Percentiles rank a stretch among this genome's conserved stretches.
Evolutionary conservation across 768 basidiomycete genomes (phyloP).

Genomic region (Leccinum olivaceopallidum): DNA sequence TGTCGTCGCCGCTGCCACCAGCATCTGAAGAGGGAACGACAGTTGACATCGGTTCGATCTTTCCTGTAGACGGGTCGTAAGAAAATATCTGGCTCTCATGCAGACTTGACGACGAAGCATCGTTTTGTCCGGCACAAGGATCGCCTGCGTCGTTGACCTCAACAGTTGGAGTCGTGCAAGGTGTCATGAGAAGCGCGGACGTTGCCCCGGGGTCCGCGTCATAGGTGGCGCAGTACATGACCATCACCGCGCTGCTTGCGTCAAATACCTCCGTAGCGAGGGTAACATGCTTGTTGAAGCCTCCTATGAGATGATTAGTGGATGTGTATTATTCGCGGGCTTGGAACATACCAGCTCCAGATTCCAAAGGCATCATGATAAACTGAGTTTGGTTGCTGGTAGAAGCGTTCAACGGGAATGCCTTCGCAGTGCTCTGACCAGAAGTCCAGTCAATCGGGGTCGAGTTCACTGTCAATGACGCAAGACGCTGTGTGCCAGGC

Average conservation of each 20-base stretch:
- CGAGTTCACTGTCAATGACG: constrained; percentile 24
- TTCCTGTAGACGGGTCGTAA: constrained; percentile 48
- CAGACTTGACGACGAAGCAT: constrained; percentile 7
- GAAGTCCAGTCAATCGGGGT: constrained; percentile 29
- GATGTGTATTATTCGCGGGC: not conserved
- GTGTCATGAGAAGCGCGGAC: constrained; percentile 50
- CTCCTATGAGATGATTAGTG: constrained; percentile 14
- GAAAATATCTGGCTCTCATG: constrained; percentile 60
- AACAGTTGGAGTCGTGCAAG: constrained; percentile 34
- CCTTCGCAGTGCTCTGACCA: constrained; percentile 28
- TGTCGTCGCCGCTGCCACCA: constrained; percentile 4
- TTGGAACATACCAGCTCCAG: constrained; percentile 15
- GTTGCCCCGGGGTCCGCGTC: constrained; percentile 49
- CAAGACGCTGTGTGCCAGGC: constrained; percentile 17
- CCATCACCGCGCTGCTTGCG: constrained; percentile 34
- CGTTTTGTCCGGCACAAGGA: constrained; percentile 10
- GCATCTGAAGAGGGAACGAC: constrained; percentile 28
- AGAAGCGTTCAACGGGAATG: constrained; percentile 50
- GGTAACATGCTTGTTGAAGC: constrained; percentile 35
- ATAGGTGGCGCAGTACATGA: constrained; percentile 61
- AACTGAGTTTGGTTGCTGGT: constrained; percentile 46
- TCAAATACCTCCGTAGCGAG: constrained; percentile 48
- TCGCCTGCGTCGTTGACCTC: not conserved
- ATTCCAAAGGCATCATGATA: constrained; percentile 35
- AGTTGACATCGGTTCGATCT: constrained; percentile 55